Conservation (phyloP, 106 monocot genomes). For the Allium cepa region DNA sequence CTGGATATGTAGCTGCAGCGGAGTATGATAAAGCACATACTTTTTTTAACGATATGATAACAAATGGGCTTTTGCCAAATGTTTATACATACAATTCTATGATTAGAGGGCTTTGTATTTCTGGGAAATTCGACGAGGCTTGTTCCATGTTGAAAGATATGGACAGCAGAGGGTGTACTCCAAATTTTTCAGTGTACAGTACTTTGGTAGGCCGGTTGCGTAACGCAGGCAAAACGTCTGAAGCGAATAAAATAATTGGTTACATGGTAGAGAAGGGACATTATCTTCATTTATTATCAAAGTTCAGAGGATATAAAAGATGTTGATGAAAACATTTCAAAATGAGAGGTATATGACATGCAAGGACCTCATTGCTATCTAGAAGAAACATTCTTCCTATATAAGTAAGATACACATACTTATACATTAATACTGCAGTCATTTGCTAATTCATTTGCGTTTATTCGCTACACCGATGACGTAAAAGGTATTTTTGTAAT, state of each 20-base stretch:
- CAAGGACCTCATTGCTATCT: no score
- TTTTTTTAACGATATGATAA: conserved; percentile 63
- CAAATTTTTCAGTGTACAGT: conserved; percentile 80
- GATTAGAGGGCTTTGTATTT: conserved; percentile 68
- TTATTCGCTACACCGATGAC: no score
- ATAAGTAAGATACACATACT: no score
- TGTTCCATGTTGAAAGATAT: conserved; percentile 63
- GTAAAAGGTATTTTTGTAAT: no score
- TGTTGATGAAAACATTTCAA: conserved; percentile 7
- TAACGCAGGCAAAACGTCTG: conserved; percentile 52
- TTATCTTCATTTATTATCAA: conserved; percentile 66
- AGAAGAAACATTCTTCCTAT: no score
- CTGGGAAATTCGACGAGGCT: conserved; percentile 69
- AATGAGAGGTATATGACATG: no score
- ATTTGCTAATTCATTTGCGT: no score
- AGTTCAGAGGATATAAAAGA: conserved; percentile 71
- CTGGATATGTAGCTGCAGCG: conserved; percentile 54
- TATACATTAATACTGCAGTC: no score
- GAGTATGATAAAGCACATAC: conserved; percentile 57
- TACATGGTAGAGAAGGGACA: conserved; percentile 81
- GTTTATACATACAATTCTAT: conserved; percentile 94
- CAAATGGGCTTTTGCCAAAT: conserved; percentile 71
- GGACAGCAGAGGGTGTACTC: conserved; percentile 62
- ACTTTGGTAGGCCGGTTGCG: conserved; percentile 51
- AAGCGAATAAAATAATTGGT: conserved; percentile 58